Base-by-base conservation (phyloP, 495 filamentous ascomycete species). In the Annulohypoxylon nitens region DNA sequence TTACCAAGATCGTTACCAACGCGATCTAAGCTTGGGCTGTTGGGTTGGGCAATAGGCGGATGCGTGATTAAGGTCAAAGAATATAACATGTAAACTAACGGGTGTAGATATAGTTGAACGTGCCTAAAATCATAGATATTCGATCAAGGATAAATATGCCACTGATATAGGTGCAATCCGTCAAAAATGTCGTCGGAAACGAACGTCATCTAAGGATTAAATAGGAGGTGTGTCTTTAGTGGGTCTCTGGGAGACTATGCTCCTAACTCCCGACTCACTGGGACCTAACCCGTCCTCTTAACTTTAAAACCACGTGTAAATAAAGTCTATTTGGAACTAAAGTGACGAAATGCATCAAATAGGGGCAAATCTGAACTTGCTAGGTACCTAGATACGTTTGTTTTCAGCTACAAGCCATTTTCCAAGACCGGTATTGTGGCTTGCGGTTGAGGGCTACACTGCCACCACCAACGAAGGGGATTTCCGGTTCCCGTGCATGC, bases 171-270 rank as follows among this genome's bases (percentile, higher is more conserved):
- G 51, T 9, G 25, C 51, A 16, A 16, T 3, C 51, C 25, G 36
- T 16, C 3, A 45, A 7, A 50, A 50, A 25, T 50, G 11, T 50
- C 47, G 16, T 23, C 20, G 20, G 16, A 23, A 23, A 50, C 25
- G 47, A 50, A 50, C 47, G 16, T 50, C 16, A 48, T 50, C 25
- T 10, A 50, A 23, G 20, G 30, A 51, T 51, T 26, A 51, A 51
- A 51, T 1, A 12, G 20, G 48, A 20, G 23, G 10, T 10, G 9
- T 9, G 48, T 18, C 43, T 47, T 51, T 12, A 51, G 48, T 51
- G 48, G 48, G 23, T 23, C 45, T 23, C 45, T 20, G 3, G 1
- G 10, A 50, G 20, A 16, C 20, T 50, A 8, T 16, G 20, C 20
- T 14, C 14, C 11, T 51, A 26, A 51, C 7, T 51, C 48, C 48